These are phyloP conservation scores for Saccharum officinarum DNA, from an alignment of 176 grass and related monocot genomes.

Conservation along the genomic window DNA sequence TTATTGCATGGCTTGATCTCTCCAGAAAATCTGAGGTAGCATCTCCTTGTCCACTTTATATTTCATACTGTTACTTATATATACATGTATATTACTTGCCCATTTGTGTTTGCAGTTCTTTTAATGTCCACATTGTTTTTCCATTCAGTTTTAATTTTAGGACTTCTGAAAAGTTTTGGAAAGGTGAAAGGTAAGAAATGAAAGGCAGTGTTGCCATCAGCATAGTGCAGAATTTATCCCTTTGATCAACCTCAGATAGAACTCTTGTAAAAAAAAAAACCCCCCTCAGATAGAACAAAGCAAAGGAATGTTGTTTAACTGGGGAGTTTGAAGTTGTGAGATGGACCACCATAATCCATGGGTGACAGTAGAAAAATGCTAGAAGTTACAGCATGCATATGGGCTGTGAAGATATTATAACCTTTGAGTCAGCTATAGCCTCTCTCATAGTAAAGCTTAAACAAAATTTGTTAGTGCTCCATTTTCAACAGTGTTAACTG, in stretches of 20 bases:
- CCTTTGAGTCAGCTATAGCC: slow-evolving; percentile 9
- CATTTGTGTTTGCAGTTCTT: neutral
- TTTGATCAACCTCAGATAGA: slow-evolving; percentile 29
- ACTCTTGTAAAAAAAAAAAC: too few relatives aligned
- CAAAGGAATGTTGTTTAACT: slow-evolving; percentile 5
- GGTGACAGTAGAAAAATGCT: neutral
- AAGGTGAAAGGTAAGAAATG: slow-evolving; percentile 11
- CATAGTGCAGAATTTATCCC: slow-evolving; percentile 34
- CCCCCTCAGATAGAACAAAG: slow-evolving; percentile 39
- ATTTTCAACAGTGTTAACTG: neutral
- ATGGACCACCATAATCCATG: slow-evolving; percentile 26
- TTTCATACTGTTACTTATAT: slow-evolving; percentile 4
- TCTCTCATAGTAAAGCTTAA: neutral
- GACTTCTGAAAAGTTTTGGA: slow-evolving; percentile 18
- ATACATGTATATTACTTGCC: neutral
- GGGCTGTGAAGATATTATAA: neutral
- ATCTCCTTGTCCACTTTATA: slow-evolving; percentile 9
- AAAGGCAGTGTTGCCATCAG: slow-evolving; percentile 13
- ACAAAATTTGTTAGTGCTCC: slow-evolving; percentile 11
- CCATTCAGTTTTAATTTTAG: slow-evolving; percentile 14
- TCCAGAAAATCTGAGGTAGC: slow-evolving; percentile 20
- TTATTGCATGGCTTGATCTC: slow-evolving; percentile 35
- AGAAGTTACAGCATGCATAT: slow-evolving; percentile 6
- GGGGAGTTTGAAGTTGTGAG: slow-evolving; percentile 10
- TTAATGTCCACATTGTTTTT: slow-evolving; percentile 7